Conservation (phyloP, 495 filamentous ascomycete species). For the Trypethelium eluteriae region DNA sequence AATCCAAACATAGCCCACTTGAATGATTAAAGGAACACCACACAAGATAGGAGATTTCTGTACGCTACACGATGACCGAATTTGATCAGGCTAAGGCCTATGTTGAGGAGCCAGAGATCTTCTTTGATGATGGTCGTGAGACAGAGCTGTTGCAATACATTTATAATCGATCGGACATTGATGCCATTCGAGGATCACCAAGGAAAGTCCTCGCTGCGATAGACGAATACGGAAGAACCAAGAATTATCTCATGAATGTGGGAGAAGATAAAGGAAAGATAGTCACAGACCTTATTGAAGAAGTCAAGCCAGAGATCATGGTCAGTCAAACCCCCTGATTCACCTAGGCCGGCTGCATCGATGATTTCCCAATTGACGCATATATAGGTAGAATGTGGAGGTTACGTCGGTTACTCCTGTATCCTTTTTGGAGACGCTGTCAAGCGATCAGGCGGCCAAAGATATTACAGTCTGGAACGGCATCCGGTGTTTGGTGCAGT, state of each 20-base stretch:
- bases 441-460: conserved; percentile 48
- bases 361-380: conserved; percentile 15
- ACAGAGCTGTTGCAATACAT: conserved; percentile 63
- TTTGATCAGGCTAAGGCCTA: conserved; percentile 41
- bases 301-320: conserved; percentile 58
- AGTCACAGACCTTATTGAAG: conserved; percentile 54
- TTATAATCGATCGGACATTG: conserved; percentile 49
- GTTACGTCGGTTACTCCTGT: conserved; percentile 74
- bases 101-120: conserved; percentile 37
- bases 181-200: conserved; percentile 57
- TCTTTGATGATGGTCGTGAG: conserved; percentile 64
- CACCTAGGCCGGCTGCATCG: conserved; percentile 4
- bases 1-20: background rate
- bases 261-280: conserved; percentile 64
- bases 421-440: conserved; percentile 62
- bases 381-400: conserved; percentile 60
- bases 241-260: conserved; percentile 72
- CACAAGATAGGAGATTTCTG: background rate
- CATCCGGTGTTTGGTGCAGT: conserved; percentile 61
- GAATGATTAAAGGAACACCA: background rate
- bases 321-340: conserved; percentile 23
- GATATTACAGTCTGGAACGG: conserved; percentile 60
- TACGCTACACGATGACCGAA: conserved; percentile 15
- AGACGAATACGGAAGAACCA: conserved; percentile 58
- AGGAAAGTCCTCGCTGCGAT: conserved; percentile 57